Evolutionary conservation across 225 moss, liverwort and hornwort species (phyloP).

Genomic region (Pseudisothecium myosuroides): DNA sequence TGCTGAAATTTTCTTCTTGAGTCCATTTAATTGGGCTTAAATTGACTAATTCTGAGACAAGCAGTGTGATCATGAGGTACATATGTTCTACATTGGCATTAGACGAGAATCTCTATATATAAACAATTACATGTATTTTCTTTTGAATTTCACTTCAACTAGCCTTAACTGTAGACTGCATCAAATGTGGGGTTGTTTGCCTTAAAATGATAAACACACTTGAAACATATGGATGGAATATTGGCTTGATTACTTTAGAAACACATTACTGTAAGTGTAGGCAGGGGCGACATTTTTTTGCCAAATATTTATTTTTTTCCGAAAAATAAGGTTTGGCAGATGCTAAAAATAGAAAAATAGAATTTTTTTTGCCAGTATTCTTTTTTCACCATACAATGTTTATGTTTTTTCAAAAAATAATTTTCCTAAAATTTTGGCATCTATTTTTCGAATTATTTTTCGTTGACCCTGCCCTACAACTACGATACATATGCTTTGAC

Average conservation of each 20-base stretch:
- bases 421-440: too few relatives aligned
- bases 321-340: too few relatives aligned
- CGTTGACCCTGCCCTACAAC: too few relatives aligned
- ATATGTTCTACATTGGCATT: background rate
- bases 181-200: fast-evolving
- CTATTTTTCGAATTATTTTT: too few relatives aligned
- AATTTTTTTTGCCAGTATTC: too few relatives aligned
- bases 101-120: background rate
- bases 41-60: background rate
- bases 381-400: too few relatives aligned
- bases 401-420: too few relatives aligned
- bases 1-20: background rate
- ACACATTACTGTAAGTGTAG: too few relatives aligned
- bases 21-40: background rate
- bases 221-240: background rate
- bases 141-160: background rate
- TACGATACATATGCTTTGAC: background rate
- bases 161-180: background rate
- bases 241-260: too few relatives aligned
- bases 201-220: background rate
- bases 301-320: too few relatives aligned
- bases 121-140: fast-evolving
- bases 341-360: too few relatives aligned
- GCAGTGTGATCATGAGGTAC: background rate
- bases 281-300: too few relatives aligned